Base-by-base conservation (phyloP, 2,329 filamentous ascomycete genomes). In the Trichoderma sp. region DNA sequence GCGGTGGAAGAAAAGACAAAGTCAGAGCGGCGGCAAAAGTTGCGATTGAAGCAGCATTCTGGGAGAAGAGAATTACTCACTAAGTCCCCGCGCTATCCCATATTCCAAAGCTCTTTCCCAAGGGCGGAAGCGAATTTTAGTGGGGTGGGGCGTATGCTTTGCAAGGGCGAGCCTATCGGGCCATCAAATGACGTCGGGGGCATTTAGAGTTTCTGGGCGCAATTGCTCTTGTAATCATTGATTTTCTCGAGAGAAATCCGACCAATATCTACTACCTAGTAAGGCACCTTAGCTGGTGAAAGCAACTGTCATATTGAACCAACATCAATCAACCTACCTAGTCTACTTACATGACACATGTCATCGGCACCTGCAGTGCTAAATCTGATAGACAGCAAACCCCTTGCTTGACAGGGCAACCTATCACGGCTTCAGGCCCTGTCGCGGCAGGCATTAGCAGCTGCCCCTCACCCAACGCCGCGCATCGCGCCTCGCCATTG, bases 161-260 rank as follows among this genome's bases (percentile, higher is more conserved):
- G 19, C 58, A 62, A 62, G 59, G 59, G 59, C 26, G 59, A 54
- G 50, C 50, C 47, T 63, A 63, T 63, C 60, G 24, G 50, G 41
- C 50, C 21, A 62, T 14, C 34, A 54, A 45, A 52, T 52, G 59
- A 62, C 59, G 59, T 62, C 41, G 41, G 15, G 3, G 30, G 17
- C 15, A 19, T 15, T 26, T 45, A 48, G 43, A 21, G 43, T 30
- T 39, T 3, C 15, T 47, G 43, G 9, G 34, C 34, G 10, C 34
- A 39, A 59, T 39, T 26, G 43, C 43, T 47, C 15, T 14, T 24
- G 10, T 14, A 7, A 52, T n/a, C 10, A 14, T 14, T 14, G 34
- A 39, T 14, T 39, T 14, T 39, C 34, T 39, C 34, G 12, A 2
- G 9, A 39, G 34, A 39, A 39, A 39, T 10, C 14, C 12, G 34